These are phyloP conservation scores for Pisolithus microcarpus DNA, from an alignment of 768 basidiomycete species.

Conservation along the genomic window DNA sequence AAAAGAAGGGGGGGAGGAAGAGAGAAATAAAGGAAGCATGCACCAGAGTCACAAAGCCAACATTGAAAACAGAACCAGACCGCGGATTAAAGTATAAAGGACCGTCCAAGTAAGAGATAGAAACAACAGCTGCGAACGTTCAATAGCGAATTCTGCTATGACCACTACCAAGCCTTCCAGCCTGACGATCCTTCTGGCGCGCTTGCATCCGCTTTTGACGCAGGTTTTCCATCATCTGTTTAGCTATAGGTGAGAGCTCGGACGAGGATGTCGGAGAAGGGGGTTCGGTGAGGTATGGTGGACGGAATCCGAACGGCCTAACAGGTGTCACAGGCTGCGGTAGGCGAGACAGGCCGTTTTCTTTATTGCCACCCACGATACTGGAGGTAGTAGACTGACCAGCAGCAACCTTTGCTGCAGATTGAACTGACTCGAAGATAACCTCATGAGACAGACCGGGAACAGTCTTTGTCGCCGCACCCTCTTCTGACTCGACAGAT, in stretches of 20 bases:
- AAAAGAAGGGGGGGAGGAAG: not conserved
- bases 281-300: conserved; percentile 18
- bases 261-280: conserved; percentile 67
- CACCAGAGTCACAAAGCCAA: conserved; percentile 5
- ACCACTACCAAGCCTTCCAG: conserved; percentile 25
- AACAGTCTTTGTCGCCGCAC: not conserved
- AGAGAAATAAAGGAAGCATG: not conserved
- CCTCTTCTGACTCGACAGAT: conserved; percentile 13
- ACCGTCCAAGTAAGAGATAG: conserved; percentile 7
- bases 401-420: not conserved
- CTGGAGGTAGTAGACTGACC: not conserved
- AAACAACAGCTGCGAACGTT: conserved; percentile 1
- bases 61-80: not conserved
- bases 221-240: conserved; percentile 60
- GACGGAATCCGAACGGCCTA: conserved; percentile 35
- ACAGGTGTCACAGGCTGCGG: conserved; percentile 37
- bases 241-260: conserved; percentile 63
- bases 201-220: conserved; percentile 35
- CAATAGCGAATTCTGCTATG: conserved; percentile 27
- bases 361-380: conserved; percentile 10
- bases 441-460: conserved; percentile 4
- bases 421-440: not conserved
- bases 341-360: conserved; percentile 22
- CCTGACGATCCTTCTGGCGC: conserved; percentile 26
- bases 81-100: conserved; percentile 8